Percentiles rank a stretch among this genome's conserved stretches.
These are phyloP conservation scores for Verticillium zaregamsianum DNA, from an alignment of 2,329 filamentous ascomycete species.

Conservation along the genomic window DNA sequence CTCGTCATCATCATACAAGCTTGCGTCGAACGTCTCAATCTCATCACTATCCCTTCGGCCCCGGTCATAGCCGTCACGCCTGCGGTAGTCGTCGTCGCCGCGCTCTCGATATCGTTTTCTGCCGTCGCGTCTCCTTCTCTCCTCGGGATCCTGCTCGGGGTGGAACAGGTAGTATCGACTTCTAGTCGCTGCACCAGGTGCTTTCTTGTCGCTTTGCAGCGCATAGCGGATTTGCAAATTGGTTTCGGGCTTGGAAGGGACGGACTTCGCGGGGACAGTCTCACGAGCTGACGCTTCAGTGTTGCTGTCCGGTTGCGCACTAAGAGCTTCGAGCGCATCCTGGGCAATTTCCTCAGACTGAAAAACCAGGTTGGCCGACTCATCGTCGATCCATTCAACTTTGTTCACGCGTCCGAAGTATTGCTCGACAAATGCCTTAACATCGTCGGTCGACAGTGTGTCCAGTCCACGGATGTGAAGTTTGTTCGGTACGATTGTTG, in stretches of 20 bases:
- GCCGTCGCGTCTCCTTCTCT: constrained; percentile 57
- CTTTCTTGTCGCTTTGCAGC: constrained; percentile 73
- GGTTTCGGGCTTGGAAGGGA: constrained; percentile 64
- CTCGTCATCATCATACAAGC: constrained; percentile 75
- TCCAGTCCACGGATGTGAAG: constrained; percentile 84
- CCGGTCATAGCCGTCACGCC: constrained; percentile 26
- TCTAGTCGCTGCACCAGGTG: constrained; percentile 68
- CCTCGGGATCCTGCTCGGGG: constrained; percentile 81
- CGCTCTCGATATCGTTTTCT: constrained; percentile 59
- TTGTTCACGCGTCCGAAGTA: constrained; percentile 59
- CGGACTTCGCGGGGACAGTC: constrained; percentile 63
- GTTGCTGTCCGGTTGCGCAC: constrained; percentile 39
- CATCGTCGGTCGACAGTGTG: constrained; percentile 72
- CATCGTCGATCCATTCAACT: constrained; percentile 95
- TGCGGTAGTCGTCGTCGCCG: constrained; percentile 28
- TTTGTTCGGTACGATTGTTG: constrained; percentile 41
- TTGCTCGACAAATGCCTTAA: constrained; percentile 69
- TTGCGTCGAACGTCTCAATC: constrained; percentile 62
- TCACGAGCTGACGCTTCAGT: constrained; percentile 54
- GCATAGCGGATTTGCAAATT: constrained; percentile 71
- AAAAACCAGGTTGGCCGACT: constrained; percentile 83
- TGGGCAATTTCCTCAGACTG: constrained; percentile 45
- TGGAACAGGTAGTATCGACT: constrained; percentile 93
- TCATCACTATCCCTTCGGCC: constrained; percentile 43
- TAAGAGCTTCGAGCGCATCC: constrained; percentile 51